A percentile compares a stretch with the other conserved stretches of the same genome.
Conservation (phyloP, 2,329 filamentous ascomycete genomes). For the Trichophyton mentagrophytes region DNA sequence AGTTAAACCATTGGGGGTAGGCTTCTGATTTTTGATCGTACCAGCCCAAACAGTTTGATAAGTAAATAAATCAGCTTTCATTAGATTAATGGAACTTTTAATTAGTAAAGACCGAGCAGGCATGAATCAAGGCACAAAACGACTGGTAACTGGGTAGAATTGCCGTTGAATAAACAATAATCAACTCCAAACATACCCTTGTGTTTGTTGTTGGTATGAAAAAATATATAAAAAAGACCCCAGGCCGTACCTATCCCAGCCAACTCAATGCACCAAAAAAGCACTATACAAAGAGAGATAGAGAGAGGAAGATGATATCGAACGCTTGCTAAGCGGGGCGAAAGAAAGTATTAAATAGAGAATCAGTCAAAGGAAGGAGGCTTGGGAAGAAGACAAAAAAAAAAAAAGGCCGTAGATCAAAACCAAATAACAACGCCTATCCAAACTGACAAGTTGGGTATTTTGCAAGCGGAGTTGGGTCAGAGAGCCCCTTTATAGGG, state of each 20-base stretch:
- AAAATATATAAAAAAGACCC: background rate
- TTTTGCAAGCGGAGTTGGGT: background rate
- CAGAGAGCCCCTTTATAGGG: background rate
- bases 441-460: background rate
- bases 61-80: background rate
- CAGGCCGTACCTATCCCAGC: background rate
- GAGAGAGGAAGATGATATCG: background rate
- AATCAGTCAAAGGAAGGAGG: background rate
- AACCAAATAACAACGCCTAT: background rate
- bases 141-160: background rate
- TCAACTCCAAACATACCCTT: background rate
- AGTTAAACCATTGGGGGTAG: too few relatives aligned
- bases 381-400: background rate
- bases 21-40: too few relatives aligned
- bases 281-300: background rate
- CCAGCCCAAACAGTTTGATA: too few relatives aligned
- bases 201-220: background rate
- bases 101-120: background rate
- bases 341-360: background rate
- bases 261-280: background rate
- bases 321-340: background rate
- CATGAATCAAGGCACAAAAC: too few relatives aligned
- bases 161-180: background rate
- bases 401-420: background rate
- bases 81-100: constrained; percentile 2